Evolutionary conservation across 1,139 yeast genomes (phyloP).

Genomic region (Kodamaea derodonti): DNA sequence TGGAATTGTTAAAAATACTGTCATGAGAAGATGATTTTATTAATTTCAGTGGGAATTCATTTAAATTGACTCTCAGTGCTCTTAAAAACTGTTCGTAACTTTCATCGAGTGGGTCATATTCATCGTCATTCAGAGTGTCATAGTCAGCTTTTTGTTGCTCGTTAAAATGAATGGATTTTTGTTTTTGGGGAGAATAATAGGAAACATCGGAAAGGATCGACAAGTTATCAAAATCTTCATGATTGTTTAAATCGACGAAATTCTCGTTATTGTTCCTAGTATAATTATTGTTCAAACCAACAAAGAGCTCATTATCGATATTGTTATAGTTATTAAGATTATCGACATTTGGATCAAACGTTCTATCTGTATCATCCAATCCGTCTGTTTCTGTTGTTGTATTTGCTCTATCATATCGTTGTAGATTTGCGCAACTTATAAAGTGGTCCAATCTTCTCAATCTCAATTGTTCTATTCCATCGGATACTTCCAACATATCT

Average conservation of each 20-base stretch:
- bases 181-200: slow-evolving; percentile 19
- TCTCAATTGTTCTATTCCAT: slow-evolving; percentile 16
- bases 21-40: slow-evolving; percentile 25
- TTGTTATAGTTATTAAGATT: not conserved
- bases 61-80: slow-evolving; percentile 30
- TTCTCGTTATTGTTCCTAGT: not conserved
- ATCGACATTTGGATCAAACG: not conserved
- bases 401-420: slow-evolving; percentile 2
- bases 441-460: slow-evolving; percentile 24
- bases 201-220: slow-evolving; percentile 28
- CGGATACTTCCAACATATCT: slow-evolving; percentile 9
- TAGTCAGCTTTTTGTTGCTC: not conserved
- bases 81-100: slow-evolving; percentile 34
- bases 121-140: not conserved
- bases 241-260: slow-evolving; percentile 4
- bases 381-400: not conserved
- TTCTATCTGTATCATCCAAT: not conserved
- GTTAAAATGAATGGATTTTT: slow-evolving; percentile 2
- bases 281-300: not conserved
- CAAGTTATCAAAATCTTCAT: slow-evolving; percentile 17
- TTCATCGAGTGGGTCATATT: slow-evolving; percentile 17
- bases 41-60: slow-evolving; percentile 31
- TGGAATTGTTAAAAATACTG: slow-evolving; percentile 15
- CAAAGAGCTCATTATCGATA: not conserved
- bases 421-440: slow-evolving; percentile 15